phyloP scores from a whole-genome alignment of 2,329 filamentous ascomycete species.

The Aspergillus udagawae region DNA sequence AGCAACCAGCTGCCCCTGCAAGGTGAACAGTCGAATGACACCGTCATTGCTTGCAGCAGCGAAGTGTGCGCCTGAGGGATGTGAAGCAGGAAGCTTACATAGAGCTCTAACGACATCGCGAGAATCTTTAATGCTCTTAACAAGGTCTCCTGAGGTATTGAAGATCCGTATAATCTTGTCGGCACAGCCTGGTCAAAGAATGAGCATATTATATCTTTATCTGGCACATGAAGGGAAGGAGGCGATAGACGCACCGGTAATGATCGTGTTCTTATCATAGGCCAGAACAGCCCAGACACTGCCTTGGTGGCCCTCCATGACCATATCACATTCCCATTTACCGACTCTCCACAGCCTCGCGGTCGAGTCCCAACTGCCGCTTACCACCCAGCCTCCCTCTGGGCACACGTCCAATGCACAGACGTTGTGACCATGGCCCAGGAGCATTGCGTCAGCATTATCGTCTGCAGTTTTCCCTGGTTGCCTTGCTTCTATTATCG shows the following conservation, averaged over 20 bases:
- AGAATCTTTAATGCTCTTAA: constrained; percentile 64
- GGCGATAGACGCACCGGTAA: constrained; percentile 56
- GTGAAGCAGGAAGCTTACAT: constrained; percentile 69
- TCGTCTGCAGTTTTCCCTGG: constrained; percentile 64
- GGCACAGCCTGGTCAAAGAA: constrained; percentile 61
- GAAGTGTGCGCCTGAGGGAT: constrained; percentile 83
- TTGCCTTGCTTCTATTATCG: constrained; percentile 84
- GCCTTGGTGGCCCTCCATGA: constrained; percentile 71
- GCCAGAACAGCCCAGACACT: constrained; percentile 91
- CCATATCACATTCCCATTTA: constrained; percentile 73
- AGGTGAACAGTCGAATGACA: constrained; percentile 78
- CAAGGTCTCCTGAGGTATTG: constrained; percentile 59
- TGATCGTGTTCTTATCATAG: constrained; percentile 71
- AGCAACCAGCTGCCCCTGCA: constrained; percentile 70
- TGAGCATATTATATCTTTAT: constrained; percentile 12
- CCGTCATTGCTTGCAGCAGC: constrained; percentile 94
- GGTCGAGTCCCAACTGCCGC: constrained; percentile 89
- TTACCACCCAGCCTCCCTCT: constrained; percentile 71
- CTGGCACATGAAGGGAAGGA: neutral
- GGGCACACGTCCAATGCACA: constrained; percentile 78
- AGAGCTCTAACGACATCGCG: constrained; percentile 85
- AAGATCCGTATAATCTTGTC: constrained; percentile 88
- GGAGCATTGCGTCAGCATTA: constrained; percentile 77
- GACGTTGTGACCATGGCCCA: constrained; percentile 84
- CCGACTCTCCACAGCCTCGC: constrained; percentile 82